Conservation (phyloP, 164 flowering plant genomes). For the Saururus chinensis region DNA sequence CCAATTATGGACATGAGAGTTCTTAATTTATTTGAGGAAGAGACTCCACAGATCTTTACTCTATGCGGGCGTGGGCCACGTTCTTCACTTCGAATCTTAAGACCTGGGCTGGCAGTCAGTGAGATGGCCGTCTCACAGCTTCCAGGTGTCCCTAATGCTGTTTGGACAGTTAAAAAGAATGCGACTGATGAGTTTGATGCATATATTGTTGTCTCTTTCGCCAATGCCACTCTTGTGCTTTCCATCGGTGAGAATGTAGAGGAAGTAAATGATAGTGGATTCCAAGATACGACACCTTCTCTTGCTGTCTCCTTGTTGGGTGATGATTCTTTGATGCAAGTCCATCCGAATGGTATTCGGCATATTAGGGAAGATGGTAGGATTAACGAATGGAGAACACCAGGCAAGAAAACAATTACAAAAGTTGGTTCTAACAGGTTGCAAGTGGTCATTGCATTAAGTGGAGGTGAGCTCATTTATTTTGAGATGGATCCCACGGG, state of each 20-base stretch:
- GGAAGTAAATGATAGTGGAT: slow-evolving; percentile 98
- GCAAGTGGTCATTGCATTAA: slow-evolving; percentile 92
- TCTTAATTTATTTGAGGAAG: slow-evolving; percentile 86
- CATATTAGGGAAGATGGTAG: slow-evolving; percentile 99
- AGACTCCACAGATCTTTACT: slow-evolving; percentile 88
- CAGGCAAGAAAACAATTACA: slow-evolving; percentile 91
- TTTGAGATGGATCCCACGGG: slow-evolving; percentile 96
- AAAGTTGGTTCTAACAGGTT: slow-evolving; percentile 96
- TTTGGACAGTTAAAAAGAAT: slow-evolving; percentile 97
- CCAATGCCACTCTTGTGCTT: slow-evolving; percentile 95
- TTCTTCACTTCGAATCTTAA: slow-evolving; percentile 73
- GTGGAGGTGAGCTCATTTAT: slow-evolving; percentile 97
- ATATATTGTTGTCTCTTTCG: slow-evolving; percentile 92
- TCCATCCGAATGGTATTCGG: slow-evolving; percentile 96
- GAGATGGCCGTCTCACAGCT: slow-evolving; percentile 98
- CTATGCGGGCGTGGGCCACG: slow-evolving; percentile 97
- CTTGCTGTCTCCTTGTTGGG: slow-evolving; percentile 93
- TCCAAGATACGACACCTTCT: slow-evolving; percentile 94
- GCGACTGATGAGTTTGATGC: slow-evolving; percentile 96
- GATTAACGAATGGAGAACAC: slow-evolving; percentile 97
- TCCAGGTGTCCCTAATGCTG: slow-evolving; percentile 96
- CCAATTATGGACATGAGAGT: slow-evolving; percentile 97
- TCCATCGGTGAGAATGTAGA: slow-evolving; percentile 99
- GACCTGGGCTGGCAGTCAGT: slow-evolving; percentile 93
- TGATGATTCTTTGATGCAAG: slow-evolving; percentile 98